These are phyloP conservation scores for Coccomyxa sp. DNA, from an alignment of 139 green algal species.

Conservation along the genomic window DNA sequence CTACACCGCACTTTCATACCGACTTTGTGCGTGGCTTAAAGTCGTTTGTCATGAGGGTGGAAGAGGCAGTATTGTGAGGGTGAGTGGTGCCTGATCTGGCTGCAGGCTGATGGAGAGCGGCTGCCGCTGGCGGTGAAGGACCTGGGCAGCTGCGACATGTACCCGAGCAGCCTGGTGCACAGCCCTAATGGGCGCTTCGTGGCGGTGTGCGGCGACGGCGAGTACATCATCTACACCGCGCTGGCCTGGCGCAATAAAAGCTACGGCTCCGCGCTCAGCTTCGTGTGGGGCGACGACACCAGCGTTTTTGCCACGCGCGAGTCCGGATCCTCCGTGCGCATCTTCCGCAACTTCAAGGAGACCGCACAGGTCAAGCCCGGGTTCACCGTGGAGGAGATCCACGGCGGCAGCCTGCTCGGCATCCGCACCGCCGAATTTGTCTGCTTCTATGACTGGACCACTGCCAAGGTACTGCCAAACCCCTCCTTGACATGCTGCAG, in stretches of 20 bases:
- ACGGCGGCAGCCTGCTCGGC: constrained; percentile 82
- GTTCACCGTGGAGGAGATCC: constrained; percentile 83
- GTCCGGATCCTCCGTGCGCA: constrained; percentile 14
- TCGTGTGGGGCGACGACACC: constrained; percentile 88
- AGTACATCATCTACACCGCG: constrained; percentile 99
- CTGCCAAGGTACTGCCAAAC: constrained; percentile 32
- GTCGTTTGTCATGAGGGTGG: too few species aligned
- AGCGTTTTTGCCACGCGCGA: constrained; percentile 80
- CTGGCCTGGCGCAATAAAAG: constrained; percentile 98
- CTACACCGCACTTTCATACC: too few species aligned
- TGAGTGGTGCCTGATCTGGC: neutral
- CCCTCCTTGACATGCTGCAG: neutral
- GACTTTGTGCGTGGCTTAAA: too few species aligned
- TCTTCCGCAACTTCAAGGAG: constrained; percentile 82
- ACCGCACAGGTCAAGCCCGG: constrained; percentile 63
- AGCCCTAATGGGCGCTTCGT: constrained; percentile 98
- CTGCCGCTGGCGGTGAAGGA: constrained; percentile 96
- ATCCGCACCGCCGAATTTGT: constrained; percentile 84
- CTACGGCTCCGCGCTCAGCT: constrained; percentile 87
- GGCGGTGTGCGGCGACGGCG: constrained; percentile 91
- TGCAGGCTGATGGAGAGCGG: constrained; percentile 84
- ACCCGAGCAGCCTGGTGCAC: constrained; percentile 88
- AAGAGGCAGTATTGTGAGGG: too few species aligned
- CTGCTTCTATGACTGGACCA: constrained; percentile 95
- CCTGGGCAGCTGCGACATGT: constrained; percentile 90